Evolutionary conservation across 2,329 filamentous ascomycete genomes (phyloP), one percentile per base, ranked within the genome.

Genomic region (Mycosphaerella sp.): DNA sequence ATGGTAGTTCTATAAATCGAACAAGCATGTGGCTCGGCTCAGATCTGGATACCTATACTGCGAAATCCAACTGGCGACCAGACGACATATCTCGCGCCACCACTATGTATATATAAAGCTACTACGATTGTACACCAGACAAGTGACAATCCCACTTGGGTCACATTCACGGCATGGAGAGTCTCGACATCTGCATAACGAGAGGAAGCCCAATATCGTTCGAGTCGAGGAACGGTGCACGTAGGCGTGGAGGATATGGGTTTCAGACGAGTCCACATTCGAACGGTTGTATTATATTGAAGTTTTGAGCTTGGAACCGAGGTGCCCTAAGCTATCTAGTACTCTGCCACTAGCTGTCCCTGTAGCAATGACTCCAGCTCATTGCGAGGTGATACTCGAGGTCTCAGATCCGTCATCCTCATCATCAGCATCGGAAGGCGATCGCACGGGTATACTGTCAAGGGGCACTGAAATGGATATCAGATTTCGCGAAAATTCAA

Each of bases 121-220:
- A 25, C 59, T 8, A 53, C 89, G 87, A 0, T 89, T 94, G 71
- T 87, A 87, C 44, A 89, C 89, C 8, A 64, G 13, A 7, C 36
- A 7, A 16, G 13, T n/a, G n/a, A 34, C 2, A 16, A 41, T 16
- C 16, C 8, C 39, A 17, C 10, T 21, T 41, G 10, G 18, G 17
- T 2, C 8, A 25, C 12, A 13, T 27, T 14, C 18, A 42, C 13
- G 35, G 34, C 12, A 50, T 18, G 13, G 50, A 39, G 6, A 56
- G 46, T 18, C 17, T 18, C 4, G 46, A 56, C 16, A 47, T 2
- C 13, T 55, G 6, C 39, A 30, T 12, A 25, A 44, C 12, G n/a
- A 14, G 8, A 41, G 49, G 7, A 17, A n/a, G 10, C 32, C 27
- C 13, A 45, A 17, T 3, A 45, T 56, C 0, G 49, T 56, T 14